A percentile compares a stretch with the other conserved stretches of the same genome.
phyloP scores from a whole-genome alignment of 176 grass and related monocot genomes.

The maize (Zea mays) region DNA sequence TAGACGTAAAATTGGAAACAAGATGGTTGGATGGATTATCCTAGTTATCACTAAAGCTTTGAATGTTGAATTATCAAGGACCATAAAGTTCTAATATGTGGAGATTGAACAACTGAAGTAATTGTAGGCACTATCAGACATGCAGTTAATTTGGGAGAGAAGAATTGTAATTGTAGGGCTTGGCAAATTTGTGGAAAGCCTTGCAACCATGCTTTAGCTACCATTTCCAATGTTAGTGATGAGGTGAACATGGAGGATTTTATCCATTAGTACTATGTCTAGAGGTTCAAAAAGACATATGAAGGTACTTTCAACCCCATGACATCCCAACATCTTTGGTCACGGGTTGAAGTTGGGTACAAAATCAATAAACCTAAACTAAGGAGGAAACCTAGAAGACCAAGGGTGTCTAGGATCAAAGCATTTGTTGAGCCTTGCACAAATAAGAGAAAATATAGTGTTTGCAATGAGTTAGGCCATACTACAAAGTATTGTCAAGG shows the following conservation, averaged over 20 bases:
- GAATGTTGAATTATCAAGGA: not conserved
- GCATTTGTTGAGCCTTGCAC: not conserved
- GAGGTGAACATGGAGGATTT: not conserved
- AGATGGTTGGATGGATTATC: not conserved
- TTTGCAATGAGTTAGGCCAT: not conserved
- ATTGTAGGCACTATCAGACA: not conserved
- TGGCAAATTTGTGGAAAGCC: not conserved
- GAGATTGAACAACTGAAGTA: not conserved
- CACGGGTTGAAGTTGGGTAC: not conserved
- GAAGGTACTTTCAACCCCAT: not conserved
- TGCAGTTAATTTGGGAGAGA: not conserved
- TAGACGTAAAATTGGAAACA: not conserved
- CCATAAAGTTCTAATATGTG: not conserved
- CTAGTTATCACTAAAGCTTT: not conserved
- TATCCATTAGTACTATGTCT: not conserved
- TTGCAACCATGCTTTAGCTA: not conserved
- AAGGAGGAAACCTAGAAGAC: not conserved
- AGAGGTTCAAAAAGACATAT: not conserved
- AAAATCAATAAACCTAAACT: not conserved
- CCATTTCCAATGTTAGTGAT: not conserved
- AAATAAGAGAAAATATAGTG: not conserved
- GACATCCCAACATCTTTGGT: not conserved
- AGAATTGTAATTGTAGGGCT: not conserved
- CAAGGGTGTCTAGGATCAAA: not conserved
- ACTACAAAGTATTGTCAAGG: not conserved